phyloP scores from a whole-genome alignment of 768 basidiomycete species.

The Cystofilobasidium capitatum region DNA sequence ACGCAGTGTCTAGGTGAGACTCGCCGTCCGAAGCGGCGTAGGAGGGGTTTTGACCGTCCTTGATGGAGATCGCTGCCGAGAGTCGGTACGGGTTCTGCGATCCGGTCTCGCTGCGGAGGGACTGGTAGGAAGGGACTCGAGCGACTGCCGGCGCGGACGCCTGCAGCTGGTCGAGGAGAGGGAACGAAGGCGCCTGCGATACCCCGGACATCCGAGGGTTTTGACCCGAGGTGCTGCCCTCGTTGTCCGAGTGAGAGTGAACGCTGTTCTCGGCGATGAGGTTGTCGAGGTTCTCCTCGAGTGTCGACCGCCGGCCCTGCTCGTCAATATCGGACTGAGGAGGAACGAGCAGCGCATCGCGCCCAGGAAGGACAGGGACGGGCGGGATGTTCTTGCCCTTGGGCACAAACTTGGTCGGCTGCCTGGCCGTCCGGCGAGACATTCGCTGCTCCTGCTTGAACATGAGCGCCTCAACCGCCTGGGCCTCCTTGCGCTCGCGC shows the following conservation, averaged over 20 bases:
- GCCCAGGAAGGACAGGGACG: not conserved
- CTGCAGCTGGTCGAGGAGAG: not conserved
- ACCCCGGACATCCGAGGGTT: not conserved
- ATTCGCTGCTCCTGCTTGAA: not conserved
- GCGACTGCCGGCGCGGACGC: not conserved
- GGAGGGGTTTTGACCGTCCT: not conserved
- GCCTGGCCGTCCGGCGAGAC: not conserved
- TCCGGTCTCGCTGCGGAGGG: not conserved
- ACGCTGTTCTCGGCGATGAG: not conserved
- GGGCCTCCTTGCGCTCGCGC: constrained; percentile 11
- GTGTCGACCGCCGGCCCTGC: not conserved
- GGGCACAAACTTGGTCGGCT: not conserved
- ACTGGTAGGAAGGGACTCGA: not conserved
- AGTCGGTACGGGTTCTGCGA: not conserved
- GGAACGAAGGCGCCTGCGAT: not conserved
- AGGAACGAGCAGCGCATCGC: not conserved
- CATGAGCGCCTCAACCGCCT: constrained; percentile 4
- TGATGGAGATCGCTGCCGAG: not conserved
- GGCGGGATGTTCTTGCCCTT: not conserved
- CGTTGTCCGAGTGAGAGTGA: not conserved
- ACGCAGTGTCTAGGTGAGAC: not conserved
- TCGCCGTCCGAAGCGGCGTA: not conserved
- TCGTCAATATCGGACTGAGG: not conserved
- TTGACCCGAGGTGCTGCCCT: not conserved
- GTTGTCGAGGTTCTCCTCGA: not conserved